Evolutionary conservation across 805 yeast genomes (phyloP), one percentile per base, ranked within the genome.

Genomic region (Metschnikowia arizonensis): DNA sequence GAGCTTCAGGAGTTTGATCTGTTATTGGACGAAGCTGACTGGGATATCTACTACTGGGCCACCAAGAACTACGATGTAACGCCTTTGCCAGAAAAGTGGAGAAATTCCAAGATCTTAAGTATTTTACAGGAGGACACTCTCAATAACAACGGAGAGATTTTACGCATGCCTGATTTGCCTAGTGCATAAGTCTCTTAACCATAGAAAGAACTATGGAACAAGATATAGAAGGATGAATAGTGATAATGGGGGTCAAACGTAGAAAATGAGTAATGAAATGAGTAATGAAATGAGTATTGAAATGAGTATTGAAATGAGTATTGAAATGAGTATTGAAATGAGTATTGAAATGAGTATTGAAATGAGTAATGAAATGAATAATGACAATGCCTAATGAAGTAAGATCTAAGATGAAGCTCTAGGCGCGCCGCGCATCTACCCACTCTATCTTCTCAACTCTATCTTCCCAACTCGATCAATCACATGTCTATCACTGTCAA

Each of bases 31-130:
- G 95, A 91, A 65, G 79, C 91, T n/a, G 99, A 93, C 65, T 93
- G 99, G 99, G 99, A 93, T 65, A 90, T 93, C 49, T 93, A 88
- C 65, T 93, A 93, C 69, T 91, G 99, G 99, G 96, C 95, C 21
- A 88, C 97, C 2, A 79, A 78, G 53, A 88, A 90, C 63, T 86
- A 69, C 57, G 81, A 79, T 29, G 81, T 86, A 15, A 86, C 90
- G 38, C 95, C 96, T 11, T 73, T 91, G 52, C 97, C 98, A 12
- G 88, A 85, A 33, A 78, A 78, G 60, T 93, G 96, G 96, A 74
- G 81, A 60, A 60, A 83, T 47, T 79, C 86, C 10, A 68, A 76
- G 55, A 70, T 91, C 32, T 73, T 91, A 69, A 61, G 62, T 44
- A 61, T 74, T 66, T 69, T 91, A 50, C 91, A 89, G 63, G 81